A percentile compares a stretch with the other conserved stretches of the same genome.
Conservation (phyloP, 768 basidiomycete genomes). For the Cubamyces lactineus region DNA sequence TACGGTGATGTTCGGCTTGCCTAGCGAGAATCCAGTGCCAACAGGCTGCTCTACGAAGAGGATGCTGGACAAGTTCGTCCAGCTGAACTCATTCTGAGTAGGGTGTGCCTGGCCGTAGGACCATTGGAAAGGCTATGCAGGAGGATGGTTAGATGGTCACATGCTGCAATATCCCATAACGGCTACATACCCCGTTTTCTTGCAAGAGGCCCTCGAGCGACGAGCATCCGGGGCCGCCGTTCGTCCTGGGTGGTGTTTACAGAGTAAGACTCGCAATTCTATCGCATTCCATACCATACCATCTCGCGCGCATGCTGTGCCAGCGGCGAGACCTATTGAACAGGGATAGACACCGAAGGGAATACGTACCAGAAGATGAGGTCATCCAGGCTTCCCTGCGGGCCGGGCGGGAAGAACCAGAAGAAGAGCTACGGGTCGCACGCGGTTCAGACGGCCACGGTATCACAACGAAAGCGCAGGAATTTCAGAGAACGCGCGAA, state of each 20-base stretch:
- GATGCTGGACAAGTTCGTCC: slow-evolving; percentile 79
- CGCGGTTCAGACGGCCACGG: neutral
- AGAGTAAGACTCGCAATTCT: neutral
- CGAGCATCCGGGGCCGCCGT: slow-evolving; percentile 82
- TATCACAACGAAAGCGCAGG: neutral
- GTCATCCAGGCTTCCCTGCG: slow-evolving; percentile 70
- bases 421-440: slow-evolving; percentile 62
- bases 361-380: slow-evolving; percentile 67
- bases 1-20: slow-evolving; percentile 57
- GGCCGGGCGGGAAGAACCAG: slow-evolving; percentile 84
- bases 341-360: neutral
- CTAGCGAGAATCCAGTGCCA: slow-evolving; percentile 78
- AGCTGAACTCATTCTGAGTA: slow-evolving; percentile 66
- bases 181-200: slow-evolving; percentile 66
- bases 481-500: neutral
- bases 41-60: slow-evolving; percentile 81
- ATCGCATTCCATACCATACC: too few species aligned
- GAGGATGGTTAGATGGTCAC: neutral
- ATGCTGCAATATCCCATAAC: neutral
- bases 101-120: slow-evolving; percentile 63
- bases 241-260: slow-evolving; percentile 52
- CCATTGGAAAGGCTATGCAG: slow-evolving; percentile 67
- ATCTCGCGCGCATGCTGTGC: neutral
- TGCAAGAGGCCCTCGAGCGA: slow-evolving; percentile 72
- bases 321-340: neutral